These are phyloP conservation scores for Sporormia fimetaria DNA, from an alignment of 495 filamentous ascomycete genomes.

Conservation along the genomic window DNA sequence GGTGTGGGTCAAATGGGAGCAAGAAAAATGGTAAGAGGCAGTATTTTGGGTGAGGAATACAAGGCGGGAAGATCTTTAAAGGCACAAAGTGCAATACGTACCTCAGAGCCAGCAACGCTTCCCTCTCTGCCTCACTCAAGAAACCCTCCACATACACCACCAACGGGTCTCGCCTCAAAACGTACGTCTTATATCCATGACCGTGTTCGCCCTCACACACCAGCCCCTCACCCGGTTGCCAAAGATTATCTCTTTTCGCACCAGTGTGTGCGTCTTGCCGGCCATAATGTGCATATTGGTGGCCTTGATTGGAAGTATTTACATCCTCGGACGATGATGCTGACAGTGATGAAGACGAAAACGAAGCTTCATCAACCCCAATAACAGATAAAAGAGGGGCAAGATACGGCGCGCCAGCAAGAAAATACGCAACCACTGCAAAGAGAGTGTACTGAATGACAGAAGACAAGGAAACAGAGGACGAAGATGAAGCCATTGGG, in stretches of 20 bases:
- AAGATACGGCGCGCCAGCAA: slow-evolving; percentile 19
- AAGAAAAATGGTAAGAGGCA: neutral
- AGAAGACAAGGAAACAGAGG: slow-evolving; percentile 3
- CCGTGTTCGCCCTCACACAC: too few species aligned
- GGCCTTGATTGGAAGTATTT: too few species aligned
- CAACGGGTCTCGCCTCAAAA: slow-evolving; percentile 42
- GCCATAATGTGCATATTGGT: slow-evolving; percentile 2
- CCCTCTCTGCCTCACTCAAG: slow-evolving; percentile 38
- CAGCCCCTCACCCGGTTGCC: too few species aligned
- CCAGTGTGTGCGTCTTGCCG: slow-evolving; percentile 18
- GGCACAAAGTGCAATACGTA: slow-evolving; percentile 21
- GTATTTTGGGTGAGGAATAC: slow-evolving; percentile 1
- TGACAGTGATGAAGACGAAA: too few species aligned
- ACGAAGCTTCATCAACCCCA: too few species aligned
- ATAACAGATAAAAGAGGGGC: slow-evolving; percentile 10
- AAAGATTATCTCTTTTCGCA: slow-evolving; percentile 12
- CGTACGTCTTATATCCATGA: slow-evolving; percentile 16
- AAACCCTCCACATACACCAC: slow-evolving; percentile 49
- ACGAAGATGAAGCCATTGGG: too few species aligned
- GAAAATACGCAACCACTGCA: slow-evolving; percentile 14
- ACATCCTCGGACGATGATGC: neutral
- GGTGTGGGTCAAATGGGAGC: neutral
- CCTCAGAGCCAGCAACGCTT: slow-evolving; percentile 43
- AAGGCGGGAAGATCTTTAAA: slow-evolving; percentile 2
- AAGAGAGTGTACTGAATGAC: slow-evolving; percentile 17